These are phyloP conservation scores for Friedmanniomyces simplex DNA, from an alignment of 495 filamentous ascomycete genomes.

Conservation along the genomic window DNA sequence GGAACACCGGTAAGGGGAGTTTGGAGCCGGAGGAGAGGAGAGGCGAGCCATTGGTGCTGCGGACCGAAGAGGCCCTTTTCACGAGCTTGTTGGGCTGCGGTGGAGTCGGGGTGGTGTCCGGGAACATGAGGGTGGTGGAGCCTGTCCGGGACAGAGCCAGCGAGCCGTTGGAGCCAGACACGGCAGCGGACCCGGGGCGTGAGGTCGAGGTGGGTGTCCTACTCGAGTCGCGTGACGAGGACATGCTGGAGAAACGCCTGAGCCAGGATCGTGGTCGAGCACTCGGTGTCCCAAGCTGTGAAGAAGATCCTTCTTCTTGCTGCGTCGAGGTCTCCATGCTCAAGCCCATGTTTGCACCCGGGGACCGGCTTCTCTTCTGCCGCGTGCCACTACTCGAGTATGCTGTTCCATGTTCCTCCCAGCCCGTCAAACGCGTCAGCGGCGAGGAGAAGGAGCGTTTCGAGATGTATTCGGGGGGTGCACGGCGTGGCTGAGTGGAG, in stretches of 20 bases:
- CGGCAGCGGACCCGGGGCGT: constrained; percentile 55
- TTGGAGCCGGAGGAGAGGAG: constrained; percentile 41
- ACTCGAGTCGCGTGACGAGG: constrained; percentile 59
- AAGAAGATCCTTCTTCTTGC: not conserved
- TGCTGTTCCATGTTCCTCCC: not conserved
- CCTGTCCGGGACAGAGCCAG: constrained; percentile 37
- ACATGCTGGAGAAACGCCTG: constrained; percentile 58
- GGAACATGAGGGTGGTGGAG: constrained; percentile 56
- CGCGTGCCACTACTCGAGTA: not conserved
- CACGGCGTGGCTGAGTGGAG: not conserved
- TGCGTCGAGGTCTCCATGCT: not conserved
- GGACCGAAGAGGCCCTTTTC: constrained; percentile 64
- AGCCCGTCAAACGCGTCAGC: not conserved
- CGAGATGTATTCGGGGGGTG: not conserved
- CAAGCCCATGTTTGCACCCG: constrained; percentile 3
- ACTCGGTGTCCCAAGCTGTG: constrained; percentile 6
- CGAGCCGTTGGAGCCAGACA: constrained; percentile 62
- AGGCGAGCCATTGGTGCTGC: constrained; percentile 33
- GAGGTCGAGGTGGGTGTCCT: constrained; percentile 54
- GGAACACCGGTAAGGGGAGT: constrained; percentile 42
- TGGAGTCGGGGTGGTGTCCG: constrained; percentile 37
- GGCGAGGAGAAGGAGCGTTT: constrained; percentile 13
- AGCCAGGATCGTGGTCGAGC: constrained; percentile 50
- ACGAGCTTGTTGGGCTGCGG: constrained; percentile 72
- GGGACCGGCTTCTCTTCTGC: constrained; percentile 10